Evolutionary conservation across 495 filamentous ascomycete genomes (phyloP), one percentile per base, ranked within the genome.

Genomic region (Xeromyces bisporus): DNA sequence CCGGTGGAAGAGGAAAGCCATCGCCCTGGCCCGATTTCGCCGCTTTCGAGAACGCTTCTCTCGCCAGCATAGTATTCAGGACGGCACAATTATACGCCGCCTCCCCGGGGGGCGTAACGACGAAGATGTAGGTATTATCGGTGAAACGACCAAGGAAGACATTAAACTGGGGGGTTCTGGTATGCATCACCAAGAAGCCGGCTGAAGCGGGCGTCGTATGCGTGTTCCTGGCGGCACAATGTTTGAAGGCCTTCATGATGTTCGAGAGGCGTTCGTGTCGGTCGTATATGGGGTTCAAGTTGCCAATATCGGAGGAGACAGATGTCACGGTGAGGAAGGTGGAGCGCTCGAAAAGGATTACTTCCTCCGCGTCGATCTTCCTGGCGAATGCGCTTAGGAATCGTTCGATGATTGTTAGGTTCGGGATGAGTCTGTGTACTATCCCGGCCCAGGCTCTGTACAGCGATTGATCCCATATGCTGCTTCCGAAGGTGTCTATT

Each of bases 401-500:
- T 9, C 64, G 69, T 50, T 94, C 87, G 39, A 96, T 93, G 15
- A 80, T 66, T n/a, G 71, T 61, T 0, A 94, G 69, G 50, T 97
- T 96, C 0, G 89, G 91, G 14, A 96, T 87, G 15, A 97, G 67
- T 48, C 79, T 81, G 60, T 97, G 87, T 33, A 97, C 93, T 39
- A 97, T 93, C 41, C 75, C 76, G 0, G 91, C 89, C 89, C 89
- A 97, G 3, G 89, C 89, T 43, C 85, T 87, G 61, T 97, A 97
- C n/a, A 97, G 61, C 8, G 76, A 84, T 53, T 97, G 86, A 50
- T 97, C 89, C 89, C 89, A 97, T 56, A 97, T 97, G 25, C 78
- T 89, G 6, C 89, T 96, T 16, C 82, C 80, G 47, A 87, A 96
- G 38, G 80, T 70, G 35, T 75, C 65, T 39, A 79, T 54, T 25